Conservation (phyloP, 108 stramenopile genomes). For the Pseudonitzschia delicatissima region DNA sequence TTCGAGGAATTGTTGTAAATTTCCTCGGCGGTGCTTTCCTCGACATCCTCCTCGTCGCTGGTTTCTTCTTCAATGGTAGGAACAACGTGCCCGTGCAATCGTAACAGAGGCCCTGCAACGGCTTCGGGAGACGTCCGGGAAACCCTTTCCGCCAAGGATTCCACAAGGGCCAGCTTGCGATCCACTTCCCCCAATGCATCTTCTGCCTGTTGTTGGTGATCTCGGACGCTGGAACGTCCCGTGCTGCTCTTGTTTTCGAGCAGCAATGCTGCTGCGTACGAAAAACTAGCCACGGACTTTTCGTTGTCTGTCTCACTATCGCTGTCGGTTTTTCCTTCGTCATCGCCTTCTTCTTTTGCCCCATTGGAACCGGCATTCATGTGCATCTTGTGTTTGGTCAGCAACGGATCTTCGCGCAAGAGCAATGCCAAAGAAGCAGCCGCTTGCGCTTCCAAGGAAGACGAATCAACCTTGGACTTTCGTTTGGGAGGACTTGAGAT, state of each 20-base stretch:
- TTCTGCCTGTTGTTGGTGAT: constrained; percentile 46
- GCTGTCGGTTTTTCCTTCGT: neutral
- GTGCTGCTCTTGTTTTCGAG: constrained; percentile 25
- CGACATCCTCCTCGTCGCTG: constrained; percentile 10
- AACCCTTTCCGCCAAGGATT: constrained; percentile 69
- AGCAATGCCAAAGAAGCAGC: constrained; percentile 60
- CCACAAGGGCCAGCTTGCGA: constrained; percentile 72
- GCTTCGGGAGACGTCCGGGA: constrained; percentile 70
- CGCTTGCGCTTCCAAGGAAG: constrained; percentile 40
- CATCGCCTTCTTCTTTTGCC: neutral
- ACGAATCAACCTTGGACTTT: neutral
- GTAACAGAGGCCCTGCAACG: constrained; percentile 70
- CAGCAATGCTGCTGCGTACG: constrained; percentile 71
- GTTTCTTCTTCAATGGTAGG: constrained; percentile 19
- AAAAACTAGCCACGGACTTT: constrained; percentile 49
- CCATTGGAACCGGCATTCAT: constrained; percentile 2
- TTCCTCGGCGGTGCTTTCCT: neutral
- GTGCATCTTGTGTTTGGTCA: constrained; percentile 55
- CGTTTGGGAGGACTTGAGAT: neutral
- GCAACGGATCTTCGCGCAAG: constrained; percentile 67
- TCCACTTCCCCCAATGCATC: constrained; percentile 80
- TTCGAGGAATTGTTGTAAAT: neutral
- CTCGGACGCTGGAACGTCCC: neutral
- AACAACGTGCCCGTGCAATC: constrained; percentile 64
- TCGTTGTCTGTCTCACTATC: neutral